Conservation (phyloP, 257 asterid genomes). For the Solanum boliviense region DNA sequence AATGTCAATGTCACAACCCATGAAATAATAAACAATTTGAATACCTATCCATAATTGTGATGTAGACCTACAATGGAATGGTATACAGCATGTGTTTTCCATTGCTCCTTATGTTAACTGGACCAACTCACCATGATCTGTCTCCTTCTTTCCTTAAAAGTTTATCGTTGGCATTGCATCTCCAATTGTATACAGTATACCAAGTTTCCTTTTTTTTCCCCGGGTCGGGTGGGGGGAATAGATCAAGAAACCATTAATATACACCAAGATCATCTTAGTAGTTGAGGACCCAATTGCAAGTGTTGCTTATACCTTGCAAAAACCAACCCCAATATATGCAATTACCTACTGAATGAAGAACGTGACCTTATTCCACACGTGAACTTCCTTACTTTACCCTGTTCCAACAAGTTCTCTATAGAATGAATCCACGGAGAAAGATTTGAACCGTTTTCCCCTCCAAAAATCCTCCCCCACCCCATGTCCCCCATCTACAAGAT, state of each 20-base stretch:
- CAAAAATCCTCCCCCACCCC: background rate
- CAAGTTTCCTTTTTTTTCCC: background rate
- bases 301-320: background rate
- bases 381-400: background rate
- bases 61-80: background rate
- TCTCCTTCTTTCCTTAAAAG: background rate
- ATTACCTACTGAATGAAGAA: background rate
- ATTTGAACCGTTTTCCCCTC: background rate
- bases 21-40: background rate
- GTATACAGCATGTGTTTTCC: background rate
- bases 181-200: background rate
- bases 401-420: background rate
- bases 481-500: background rate
- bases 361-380: background rate
- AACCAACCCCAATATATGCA: background rate
- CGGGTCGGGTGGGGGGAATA: background rate
- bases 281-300: background rate
- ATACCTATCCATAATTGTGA: background rate
- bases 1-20: background rate
- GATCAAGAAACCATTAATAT: background rate
- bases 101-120: background rate
- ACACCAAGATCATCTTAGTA: background rate
- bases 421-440: background rate
- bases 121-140: background rate
- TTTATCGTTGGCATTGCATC: background rate